Base-by-base conservation (phyloP, 2,329 filamentous ascomycete genomes). In the Elsinoe batatas region DNA sequence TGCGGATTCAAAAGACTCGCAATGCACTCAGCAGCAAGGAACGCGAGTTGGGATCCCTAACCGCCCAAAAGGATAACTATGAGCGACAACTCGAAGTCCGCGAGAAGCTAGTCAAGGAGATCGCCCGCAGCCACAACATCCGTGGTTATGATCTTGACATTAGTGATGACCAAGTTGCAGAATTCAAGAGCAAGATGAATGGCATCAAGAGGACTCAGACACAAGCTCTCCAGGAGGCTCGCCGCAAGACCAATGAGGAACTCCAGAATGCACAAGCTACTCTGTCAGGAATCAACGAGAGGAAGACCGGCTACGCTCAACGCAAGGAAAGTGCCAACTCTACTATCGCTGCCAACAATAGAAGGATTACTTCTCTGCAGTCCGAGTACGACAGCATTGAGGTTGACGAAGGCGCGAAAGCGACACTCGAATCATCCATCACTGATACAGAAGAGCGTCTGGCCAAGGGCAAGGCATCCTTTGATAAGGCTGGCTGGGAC, bases 21-120 rank as follows among this genome's bases (percentile, higher is more conserved):
- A 59, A 64, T 13, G 60, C 64, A 6, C 65, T 75, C 11, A 74
- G 71, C 51, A 59, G 60, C n/a, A 78, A 79, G 61, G 74, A 79
- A 58, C 74, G 67, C 1, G 85, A 90, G 62, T 78, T 82, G 62
- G 91, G 91, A 42, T 88, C 85, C 61, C 83, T 85, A 62, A 82
- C 93, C 68, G 91, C 91, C 1, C 85, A 95, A 66, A 90, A 91
- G 71, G 85, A 88, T 59, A 88, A 86, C 63, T 88, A 93, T 66
- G 88, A 96, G 66, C 81, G 85, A 3, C 87, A 96, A 61, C 68
- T 95, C 3, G 76, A 81, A 62, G 75, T 80, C 43, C 85, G 91
- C 37, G 78, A 85, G 64, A 77, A 79, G 8, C 79, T 95, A 68
- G 82, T 96, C 56, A 88, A 84, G 60, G 84, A 91, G 57, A 83